A percentile compares a stretch with the other conserved stretches of the same genome.
phyloP scores from a whole-genome alignment of 2,329 filamentous ascomycete genomes.

The Clarireedia paspali region DNA sequence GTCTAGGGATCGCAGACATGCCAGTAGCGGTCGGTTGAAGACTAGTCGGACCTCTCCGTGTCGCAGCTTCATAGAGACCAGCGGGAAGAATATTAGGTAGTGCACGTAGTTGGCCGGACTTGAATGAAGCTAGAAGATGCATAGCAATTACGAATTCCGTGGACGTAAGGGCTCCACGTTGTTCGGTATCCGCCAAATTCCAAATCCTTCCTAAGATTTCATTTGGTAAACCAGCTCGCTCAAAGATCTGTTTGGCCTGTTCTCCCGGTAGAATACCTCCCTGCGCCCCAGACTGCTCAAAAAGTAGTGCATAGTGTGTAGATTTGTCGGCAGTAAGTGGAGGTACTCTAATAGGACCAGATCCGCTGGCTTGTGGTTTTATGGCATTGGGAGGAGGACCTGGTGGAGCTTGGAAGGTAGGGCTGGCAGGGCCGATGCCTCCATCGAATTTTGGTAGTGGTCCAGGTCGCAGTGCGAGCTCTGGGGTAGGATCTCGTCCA shows the following conservation, averaged over 20 bases:
- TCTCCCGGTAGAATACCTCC: slow-evolving; percentile 76
- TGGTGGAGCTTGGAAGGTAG: slow-evolving; percentile 43
- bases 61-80: slow-evolving; percentile 83
- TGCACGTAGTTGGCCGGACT: slow-evolving; percentile 70
- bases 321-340: slow-evolving; percentile 84
- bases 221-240: slow-evolving; percentile 83
- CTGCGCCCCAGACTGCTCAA: slow-evolving; percentile 78
- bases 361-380: slow-evolving; percentile 52
- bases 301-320: slow-evolving; percentile 78
- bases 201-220: slow-evolving; percentile 91
- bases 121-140: slow-evolving; percentile 90
- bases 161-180: slow-evolving; percentile 75
- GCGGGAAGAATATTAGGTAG: slow-evolving; percentile 76
- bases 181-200: slow-evolving; percentile 89
- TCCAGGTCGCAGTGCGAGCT: slow-evolving; percentile 76
- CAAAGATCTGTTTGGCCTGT: slow-evolving; percentile 87
- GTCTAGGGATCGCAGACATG: slow-evolving; percentile 67
- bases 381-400: slow-evolving; percentile 35
- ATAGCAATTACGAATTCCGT: slow-evolving; percentile 98
- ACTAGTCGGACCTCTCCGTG: slow-evolving; percentile 50
- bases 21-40: slow-evolving; percentile 32
- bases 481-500: slow-evolving; percentile 69
- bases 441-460: slow-evolving; percentile 93
- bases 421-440: slow-evolving; percentile 36
- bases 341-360: slow-evolving; percentile 74